phyloP scores from a whole-genome alignment of 345 rosid genomes.

The Ailanthus altissimus region DNA sequence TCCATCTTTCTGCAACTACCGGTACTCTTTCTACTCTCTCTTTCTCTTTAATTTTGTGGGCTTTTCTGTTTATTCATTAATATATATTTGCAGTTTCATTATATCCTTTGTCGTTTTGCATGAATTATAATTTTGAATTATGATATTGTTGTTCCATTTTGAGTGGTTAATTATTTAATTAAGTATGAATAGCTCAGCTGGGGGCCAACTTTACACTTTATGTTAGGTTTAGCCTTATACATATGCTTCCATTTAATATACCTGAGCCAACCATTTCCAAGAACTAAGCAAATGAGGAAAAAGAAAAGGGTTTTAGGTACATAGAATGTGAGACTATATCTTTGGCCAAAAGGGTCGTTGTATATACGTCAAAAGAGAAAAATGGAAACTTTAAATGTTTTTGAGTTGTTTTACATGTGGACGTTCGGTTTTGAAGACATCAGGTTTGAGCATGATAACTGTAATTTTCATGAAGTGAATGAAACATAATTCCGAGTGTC shows the following conservation, averaged over 20 bases:
- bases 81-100: too few relatives aligned
- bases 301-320: neutral
- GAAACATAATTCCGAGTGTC: neutral
- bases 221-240: neutral
- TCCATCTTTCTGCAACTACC: conserved; percentile 26
- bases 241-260: neutral
- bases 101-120: too few relatives aligned
- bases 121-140: neutral
- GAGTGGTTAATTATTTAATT: neutral
- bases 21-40: conserved; percentile 28
- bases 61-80: too few relatives aligned
- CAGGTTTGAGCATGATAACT: neutral
- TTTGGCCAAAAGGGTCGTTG: neutral
- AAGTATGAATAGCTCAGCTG: too few relatives aligned
- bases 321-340: neutral
- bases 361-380: too few relatives aligned
- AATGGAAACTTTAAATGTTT: too few relatives aligned
- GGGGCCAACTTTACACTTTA: neutral
- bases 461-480: neutral
- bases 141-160: neutral
- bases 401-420: neutral
- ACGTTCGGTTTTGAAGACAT: neutral
- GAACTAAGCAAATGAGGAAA: neutral
- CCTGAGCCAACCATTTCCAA: neutral
- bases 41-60: conserved; percentile 1